These are phyloP conservation scores for Tilletia horrida DNA, from an alignment of 1,284 basidiomycete species.

Conservation along the genomic window DNA sequence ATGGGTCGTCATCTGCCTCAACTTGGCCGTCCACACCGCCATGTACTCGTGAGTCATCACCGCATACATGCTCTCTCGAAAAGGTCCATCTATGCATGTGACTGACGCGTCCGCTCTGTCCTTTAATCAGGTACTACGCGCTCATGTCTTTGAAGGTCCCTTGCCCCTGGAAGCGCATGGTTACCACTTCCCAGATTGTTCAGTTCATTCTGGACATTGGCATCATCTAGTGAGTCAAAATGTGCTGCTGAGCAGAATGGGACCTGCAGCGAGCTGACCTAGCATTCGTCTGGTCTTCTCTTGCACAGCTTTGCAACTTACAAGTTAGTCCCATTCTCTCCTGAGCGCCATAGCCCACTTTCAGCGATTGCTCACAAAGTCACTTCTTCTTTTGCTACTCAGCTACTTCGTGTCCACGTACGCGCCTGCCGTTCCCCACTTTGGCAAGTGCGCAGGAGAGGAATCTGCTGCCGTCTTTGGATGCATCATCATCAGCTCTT, in stretches of 20 bases:
- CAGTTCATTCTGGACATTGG: conserved; percentile 34
- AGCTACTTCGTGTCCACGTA: conserved; percentile 42
- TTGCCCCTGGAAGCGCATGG: conserved; percentile 80
- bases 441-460: conserved; percentile 80
- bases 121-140: conserved; percentile 45
- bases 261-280: background rate
- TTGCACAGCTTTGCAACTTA: conserved; percentile 14
- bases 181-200: conserved; percentile 90
- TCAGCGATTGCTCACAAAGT: background rate
- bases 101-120: too few species aligned
- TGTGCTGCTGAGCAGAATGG: background rate
- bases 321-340: conserved; percentile 11
- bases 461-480: conserved; percentile 85
- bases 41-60: conserved; percentile 67
- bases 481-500: conserved; percentile 79
- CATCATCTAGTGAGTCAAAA: conserved; percentile 31
- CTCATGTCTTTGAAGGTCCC: conserved; percentile 44
- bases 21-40: conserved; percentile 90
- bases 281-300: background rate
- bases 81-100: background rate
- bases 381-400: conserved; percentile 23
- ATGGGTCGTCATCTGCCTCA: conserved; percentile 91
- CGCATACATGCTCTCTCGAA: conserved; percentile 7
- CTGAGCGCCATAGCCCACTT: background rate
- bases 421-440: conserved; percentile 62